Evolutionary conservation across 1,284 basidiomycete species (phyloP), one percentile per base, ranked within the genome.

Genomic region (Laetiporus sulphureus): DNA sequence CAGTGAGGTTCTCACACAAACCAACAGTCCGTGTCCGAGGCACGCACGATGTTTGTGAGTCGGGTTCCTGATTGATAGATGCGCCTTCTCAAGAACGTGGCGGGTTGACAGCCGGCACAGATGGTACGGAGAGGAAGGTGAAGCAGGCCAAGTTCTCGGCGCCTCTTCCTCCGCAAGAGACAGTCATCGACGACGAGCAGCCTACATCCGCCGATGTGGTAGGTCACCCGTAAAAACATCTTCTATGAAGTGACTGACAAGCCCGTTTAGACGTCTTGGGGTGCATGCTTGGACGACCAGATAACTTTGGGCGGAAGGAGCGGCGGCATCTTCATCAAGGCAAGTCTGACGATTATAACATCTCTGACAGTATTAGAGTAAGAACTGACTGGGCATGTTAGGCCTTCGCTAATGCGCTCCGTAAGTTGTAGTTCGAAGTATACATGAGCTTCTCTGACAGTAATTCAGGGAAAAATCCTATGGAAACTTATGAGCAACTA

Each of bases 271-370:
- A 49, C 46, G 4, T 46, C 49, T 2, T 53, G 49, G 52, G 43
- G 51, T 6, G 52, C 54, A 12, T 54, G 52, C 32, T 36, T 36
- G 32, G 54, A 56, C 36, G 27, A 38, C n/a, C 49, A 56, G 35
- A 25, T 41, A 15, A 48, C 52, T 8, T 41, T 44, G 18, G 46
- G 47, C 21, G 11, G 32, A n/a, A 24, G n/a, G 4, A 27, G 40
- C 8, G 50, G 53, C 8, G 54, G 54, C 1, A 12, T 54, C 4
- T 54, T 56, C 32, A 37, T 52, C 24, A 38, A 44, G 21, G 54
- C 51, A 33, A 19, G 49, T 39, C 13, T 16, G 10, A 25, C 21
- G n/a, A n/a, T 22, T 10, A 19, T 15, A n/a, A 20, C 20, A 8
- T 12, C 29, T 15, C 16, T 5, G 19, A 11, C 29, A 21, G 21